These are phyloP conservation scores for Sclerotinia trifoliorum DNA, from an alignment of 2,329 filamentous ascomycete genomes.

Conservation along the genomic window DNA sequence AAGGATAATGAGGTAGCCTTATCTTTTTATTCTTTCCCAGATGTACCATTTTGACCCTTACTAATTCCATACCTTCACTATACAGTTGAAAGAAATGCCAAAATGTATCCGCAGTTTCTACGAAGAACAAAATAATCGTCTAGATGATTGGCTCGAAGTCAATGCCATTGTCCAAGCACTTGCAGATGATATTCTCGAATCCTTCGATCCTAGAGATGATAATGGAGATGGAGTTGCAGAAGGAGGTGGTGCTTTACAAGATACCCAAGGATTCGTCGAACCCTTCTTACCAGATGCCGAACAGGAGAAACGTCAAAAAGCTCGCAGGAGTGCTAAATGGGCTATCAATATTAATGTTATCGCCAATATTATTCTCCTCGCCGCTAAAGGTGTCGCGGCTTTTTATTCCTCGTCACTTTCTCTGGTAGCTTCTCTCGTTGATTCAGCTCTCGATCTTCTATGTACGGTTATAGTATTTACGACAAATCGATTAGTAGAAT, in stretches of 20 bases:
- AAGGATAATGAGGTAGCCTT: constrained; percentile 27
- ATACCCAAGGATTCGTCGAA: constrained; percentile 50
- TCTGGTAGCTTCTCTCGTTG: constrained; percentile 57
- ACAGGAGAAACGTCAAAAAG: constrained; percentile 47
- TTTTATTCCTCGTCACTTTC: constrained; percentile 56
- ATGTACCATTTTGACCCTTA: no score
- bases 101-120: constrained; percentile 56
- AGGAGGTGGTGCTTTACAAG: constrained; percentile 50
- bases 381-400: constrained; percentile 53
- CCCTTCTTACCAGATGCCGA: constrained; percentile 56
- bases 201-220: constrained; percentile 54
- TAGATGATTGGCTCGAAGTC: constrained; percentile 59
- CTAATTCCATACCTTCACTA: not conserved
- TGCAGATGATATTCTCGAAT: constrained; percentile 59
- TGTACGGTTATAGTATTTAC: constrained; percentile 59
- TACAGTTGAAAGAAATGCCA: constrained; percentile 50
- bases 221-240: constrained; percentile 57
- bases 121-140: constrained; percentile 51
- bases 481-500: constrained; percentile 56
- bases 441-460: constrained; percentile 58
- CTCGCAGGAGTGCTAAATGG: constrained; percentile 51
- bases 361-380: constrained; percentile 54
- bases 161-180: constrained; percentile 56
- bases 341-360: constrained; percentile 60
- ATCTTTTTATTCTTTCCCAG: not conserved